These are phyloP conservation scores for Physcomitrellopsis africana DNA, from an alignment of 225 moss, liverwort and hornwort genomes.

Conservation along the genomic window DNA sequence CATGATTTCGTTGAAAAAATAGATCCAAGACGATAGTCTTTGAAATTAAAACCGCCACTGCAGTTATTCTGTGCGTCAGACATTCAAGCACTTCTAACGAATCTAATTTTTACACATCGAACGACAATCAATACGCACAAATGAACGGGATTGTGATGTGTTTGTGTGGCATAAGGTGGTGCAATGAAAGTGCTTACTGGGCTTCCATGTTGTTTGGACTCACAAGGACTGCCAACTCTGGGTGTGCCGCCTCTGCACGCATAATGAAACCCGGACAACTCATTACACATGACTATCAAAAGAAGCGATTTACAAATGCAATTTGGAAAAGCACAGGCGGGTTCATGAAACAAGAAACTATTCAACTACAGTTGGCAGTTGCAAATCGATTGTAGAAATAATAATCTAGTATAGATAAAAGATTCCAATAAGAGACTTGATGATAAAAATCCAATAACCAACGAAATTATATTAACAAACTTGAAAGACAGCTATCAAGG, in stretches of 20 bases:
- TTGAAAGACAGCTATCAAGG: too few relatives aligned
- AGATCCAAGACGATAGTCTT: not conserved
- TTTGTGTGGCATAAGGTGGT: not conserved
- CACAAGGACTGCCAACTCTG: conserved; percentile 77
- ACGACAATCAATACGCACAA: conserved; percentile 17
- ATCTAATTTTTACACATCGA: not conserved
- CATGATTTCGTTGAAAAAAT: conserved; percentile 4
- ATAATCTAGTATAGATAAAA: conserved; percentile 23
- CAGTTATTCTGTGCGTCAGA: too few relatives aligned
- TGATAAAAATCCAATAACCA: not conserved
- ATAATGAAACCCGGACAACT: conserved; percentile 7
- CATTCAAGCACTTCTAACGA: too few relatives aligned
- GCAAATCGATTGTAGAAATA: not conserved
- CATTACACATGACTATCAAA: not conserved
- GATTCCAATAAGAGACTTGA: not conserved
- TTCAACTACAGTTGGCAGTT: not conserved
- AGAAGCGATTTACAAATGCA: not conserved
- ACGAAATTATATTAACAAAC: too few relatives aligned
- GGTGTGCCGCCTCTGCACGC: conserved; percentile 77
- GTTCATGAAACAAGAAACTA: not conserved
- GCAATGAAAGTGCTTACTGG: conserved; percentile 54
- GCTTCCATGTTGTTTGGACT: conserved; percentile 73
- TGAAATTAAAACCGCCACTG: too few relatives aligned
- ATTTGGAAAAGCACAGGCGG: too few relatives aligned
- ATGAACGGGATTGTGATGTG: not conserved